Evolutionary conservation across 441 rosid genomes (phyloP).

Genomic region (Adansonia grandidieri): DNA sequence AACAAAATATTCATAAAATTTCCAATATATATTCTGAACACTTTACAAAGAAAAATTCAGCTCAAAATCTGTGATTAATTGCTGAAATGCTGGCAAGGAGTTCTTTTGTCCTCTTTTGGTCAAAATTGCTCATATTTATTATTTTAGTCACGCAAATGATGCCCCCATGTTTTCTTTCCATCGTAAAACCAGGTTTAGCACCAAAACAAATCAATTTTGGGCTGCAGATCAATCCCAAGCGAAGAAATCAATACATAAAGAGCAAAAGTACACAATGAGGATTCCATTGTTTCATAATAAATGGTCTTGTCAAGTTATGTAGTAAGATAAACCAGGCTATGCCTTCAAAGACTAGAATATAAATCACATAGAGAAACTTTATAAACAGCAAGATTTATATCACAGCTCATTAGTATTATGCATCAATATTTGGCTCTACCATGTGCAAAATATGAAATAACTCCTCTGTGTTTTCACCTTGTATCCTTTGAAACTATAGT

Average conservation of each 20-base stretch:
- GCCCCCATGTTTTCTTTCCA: background rate
- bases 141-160: background rate
- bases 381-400: slow-evolving; percentile 1
- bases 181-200: background rate
- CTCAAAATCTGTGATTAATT: background rate
- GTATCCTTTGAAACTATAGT: background rate
- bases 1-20: slow-evolving; percentile 2
- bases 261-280: background rate
- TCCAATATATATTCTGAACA: background rate
- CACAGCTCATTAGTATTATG: slow-evolving; percentile 8
- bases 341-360: background rate
- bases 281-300: background rate
- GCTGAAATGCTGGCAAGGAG: background rate
- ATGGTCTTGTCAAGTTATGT: background rate
- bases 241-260: background rate
- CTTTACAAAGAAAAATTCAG: slow-evolving; percentile 1
- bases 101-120: background rate
- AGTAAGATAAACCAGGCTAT: background rate
- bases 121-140: background rate
- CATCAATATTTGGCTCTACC: background rate
- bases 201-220: background rate
- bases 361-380: background rate
- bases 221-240: background rate
- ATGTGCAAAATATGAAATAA: background rate
- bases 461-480: background rate